Evolutionary conservation across 768 basidiomycete genomes (phyloP).

Genomic region (Tremella fuciformis): DNA sequence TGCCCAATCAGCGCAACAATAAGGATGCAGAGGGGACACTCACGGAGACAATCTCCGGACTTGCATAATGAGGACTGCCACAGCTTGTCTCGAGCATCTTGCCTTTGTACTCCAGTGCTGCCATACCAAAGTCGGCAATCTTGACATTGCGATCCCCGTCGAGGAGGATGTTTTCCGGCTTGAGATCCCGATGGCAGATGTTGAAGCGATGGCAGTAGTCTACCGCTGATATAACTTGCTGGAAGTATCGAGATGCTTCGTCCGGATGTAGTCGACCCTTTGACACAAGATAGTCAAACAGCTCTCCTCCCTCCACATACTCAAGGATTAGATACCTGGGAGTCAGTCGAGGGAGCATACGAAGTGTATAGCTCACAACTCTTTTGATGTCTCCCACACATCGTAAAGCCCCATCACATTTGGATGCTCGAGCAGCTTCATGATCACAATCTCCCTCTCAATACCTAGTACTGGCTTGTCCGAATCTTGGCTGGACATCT

Average conservation of each 20-base stretch:
- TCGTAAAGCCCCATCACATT: constrained; percentile 95
- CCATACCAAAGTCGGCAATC: constrained; percentile 99
- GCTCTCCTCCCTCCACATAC: constrained; percentile 92
- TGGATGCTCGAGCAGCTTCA: constrained; percentile 98
- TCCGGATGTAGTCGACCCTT: constrained; percentile 72
- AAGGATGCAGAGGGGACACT: constrained; percentile 20
- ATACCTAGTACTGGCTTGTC: constrained; percentile 62
- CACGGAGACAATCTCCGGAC: constrained; percentile 86
- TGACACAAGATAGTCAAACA: constrained; percentile 94
- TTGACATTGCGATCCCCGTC: constrained; percentile 70
- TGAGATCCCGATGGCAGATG: constrained; percentile 95
- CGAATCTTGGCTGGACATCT: constrained; percentile 4
- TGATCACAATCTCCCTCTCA: constrained; percentile 94
- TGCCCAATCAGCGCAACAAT: constrained; percentile 16
- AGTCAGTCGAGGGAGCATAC: neutral
- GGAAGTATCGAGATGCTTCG: constrained; percentile 88
- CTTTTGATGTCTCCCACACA: constrained; percentile 86
- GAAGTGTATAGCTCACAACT: constrained; percentile 58
- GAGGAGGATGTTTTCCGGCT: constrained; percentile 94
- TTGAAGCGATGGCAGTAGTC: constrained; percentile 97
- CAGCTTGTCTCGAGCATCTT: constrained; percentile 89
- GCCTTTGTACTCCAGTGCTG: constrained; percentile 82
- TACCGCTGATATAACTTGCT: constrained; percentile 90
- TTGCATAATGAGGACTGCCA: constrained; percentile 94
- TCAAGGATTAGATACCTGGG: constrained; percentile 77